phyloP scores from a whole-genome alignment of 1,284 basidiomycete genomes.

The Macrocybe sp. region DNA sequence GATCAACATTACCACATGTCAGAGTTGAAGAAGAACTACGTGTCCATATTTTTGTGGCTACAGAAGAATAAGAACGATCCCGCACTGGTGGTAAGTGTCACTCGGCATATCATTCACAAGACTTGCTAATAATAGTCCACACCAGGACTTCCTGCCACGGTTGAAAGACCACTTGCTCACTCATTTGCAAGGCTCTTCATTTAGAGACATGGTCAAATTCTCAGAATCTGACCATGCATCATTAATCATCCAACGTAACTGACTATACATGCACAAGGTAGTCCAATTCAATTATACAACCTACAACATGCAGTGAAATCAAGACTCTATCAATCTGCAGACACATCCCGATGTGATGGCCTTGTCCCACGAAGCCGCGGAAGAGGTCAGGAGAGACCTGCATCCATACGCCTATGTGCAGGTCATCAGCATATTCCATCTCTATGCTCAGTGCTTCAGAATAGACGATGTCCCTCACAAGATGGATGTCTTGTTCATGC shows the following conservation, averaged over 20 bases:
- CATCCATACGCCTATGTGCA: conserved; percentile 31
- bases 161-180: conserved; percentile 18
- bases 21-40: conserved; percentile 4
- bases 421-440: conserved; percentile 30
- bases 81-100: conserved; percentile 11
- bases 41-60: conserved; percentile 17
- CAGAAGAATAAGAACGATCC: conserved; percentile 15
- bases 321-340: conserved; percentile 15
- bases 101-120: too few relatives aligned
- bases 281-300: conserved; percentile 20
- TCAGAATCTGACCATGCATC: conserved; percentile 8
- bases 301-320: conserved; percentile 17
- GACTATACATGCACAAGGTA: conserved; percentile 15
- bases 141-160: conserved; percentile 12
- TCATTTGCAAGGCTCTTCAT: conserved; percentile 9
- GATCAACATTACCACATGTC: conserved; percentile 21
- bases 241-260: conserved; percentile 14
- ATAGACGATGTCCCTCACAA: conserved; percentile 7
- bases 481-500: conserved; percentile 25
- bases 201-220: conserved; percentile 17
- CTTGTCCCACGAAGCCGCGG: conserved; percentile 2
- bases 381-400: conserved; percentile 2
- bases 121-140: neutral
- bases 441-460: conserved; percentile 13
- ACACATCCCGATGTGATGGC: conserved; percentile 10